phyloP scores from a whole-genome alignment of 2,329 filamentous ascomycete species.

The Monilinia fructigena region DNA sequence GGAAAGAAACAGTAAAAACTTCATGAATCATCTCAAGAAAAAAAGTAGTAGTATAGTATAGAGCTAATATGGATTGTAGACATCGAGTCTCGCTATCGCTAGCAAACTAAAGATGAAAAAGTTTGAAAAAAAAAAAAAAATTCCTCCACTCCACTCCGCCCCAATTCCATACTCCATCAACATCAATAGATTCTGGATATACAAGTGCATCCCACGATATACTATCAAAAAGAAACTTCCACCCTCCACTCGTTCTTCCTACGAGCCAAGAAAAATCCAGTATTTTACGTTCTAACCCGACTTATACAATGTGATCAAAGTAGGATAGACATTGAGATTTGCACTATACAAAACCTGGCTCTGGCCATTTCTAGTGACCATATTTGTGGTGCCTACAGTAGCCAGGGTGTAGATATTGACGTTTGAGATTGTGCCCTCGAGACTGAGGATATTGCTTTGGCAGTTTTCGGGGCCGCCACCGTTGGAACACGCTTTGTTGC shows the following conservation, averaged over 20 bases:
- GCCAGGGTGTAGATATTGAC: conserved; percentile 31
- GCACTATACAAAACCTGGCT: conserved; percentile 24
- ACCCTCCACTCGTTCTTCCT: background rate
- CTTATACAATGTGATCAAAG: conserved; percentile 20
- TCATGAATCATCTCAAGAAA: too few relatives aligned
- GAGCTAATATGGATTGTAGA: too few relatives aligned
- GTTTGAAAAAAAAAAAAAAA: background rate
- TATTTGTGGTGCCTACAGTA: conserved; percentile 32
- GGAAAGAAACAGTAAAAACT: too few relatives aligned
- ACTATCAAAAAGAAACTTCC: too few relatives aligned
- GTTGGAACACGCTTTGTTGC: conserved; percentile 26
- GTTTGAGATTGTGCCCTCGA: conserved; percentile 27
- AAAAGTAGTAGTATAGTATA: too few relatives aligned
- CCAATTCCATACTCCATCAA: conserved; percentile 2
- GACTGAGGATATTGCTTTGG: conserved; percentile 30
- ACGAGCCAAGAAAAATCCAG: too few relatives aligned
- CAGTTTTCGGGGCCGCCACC: conserved; percentile 27
- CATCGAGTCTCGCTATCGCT: too few relatives aligned
- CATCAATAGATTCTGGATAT: too few relatives aligned
- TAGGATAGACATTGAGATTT: conserved; percentile 28
- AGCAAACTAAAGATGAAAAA: too few relatives aligned
- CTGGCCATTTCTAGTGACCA: conserved; percentile 29
- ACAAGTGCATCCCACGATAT: background rate
- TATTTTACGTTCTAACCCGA: background rate
- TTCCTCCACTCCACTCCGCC: background rate